These are phyloP conservation scores for Ophiognomonia clavigignenti-juglandacearum DNA, from an alignment of 2,329 filamentous ascomycete genomes.

Conservation along the genomic window DNA sequence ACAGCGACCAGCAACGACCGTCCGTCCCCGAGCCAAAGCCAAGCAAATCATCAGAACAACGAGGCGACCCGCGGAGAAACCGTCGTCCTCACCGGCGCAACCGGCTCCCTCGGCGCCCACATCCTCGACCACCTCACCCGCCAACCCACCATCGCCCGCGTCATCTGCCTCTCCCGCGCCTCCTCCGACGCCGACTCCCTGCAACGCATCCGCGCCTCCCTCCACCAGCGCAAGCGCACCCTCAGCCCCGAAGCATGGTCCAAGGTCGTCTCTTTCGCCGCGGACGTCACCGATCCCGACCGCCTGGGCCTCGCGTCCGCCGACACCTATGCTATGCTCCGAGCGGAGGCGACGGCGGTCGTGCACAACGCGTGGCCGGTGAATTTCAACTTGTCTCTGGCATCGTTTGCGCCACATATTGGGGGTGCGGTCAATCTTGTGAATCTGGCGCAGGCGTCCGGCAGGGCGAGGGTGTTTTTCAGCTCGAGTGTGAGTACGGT, in stretches of 20 bases:
- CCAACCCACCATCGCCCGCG: background rate
- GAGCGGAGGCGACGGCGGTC: background rate
- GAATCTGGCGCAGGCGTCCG: background rate
- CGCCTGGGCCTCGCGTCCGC: background rate
- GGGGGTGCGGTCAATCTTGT: background rate
- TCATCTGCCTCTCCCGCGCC: background rate
- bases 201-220: background rate
- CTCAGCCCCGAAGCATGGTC: background rate
- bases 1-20: no score
- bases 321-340: background rate
- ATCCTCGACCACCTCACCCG: background rate
- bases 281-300: background rate
- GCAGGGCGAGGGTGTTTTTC: background rate
- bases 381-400: background rate
- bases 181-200: background rate
- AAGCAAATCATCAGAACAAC: background rate
- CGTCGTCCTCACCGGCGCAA: background rate
- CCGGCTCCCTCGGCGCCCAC: background rate
- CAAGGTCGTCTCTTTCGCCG: background rate
- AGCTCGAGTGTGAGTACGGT: background rate
- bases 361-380: background rate
- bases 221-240: background rate
- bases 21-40: background rate
- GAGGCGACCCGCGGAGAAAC: background rate
- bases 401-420: background rate